A percentile compares a stretch with the other conserved stretches of the same genome.
Evolutionary conservation across 2,329 filamentous ascomycete genomes (phyloP).

Genomic region (Aspergillus felis): DNA sequence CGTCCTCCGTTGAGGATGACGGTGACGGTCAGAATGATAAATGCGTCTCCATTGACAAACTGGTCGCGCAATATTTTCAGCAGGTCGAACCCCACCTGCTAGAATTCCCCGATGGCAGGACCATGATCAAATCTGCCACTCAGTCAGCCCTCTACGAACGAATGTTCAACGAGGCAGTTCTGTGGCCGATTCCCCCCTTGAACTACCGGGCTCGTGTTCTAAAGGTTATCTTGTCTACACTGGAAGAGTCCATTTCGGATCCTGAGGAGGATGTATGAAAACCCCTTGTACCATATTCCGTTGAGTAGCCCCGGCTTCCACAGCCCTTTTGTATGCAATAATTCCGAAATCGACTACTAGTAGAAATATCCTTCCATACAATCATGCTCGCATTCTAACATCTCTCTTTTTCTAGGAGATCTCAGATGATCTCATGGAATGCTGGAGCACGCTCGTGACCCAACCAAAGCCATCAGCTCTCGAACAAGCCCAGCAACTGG

Average conservation of each 20-base stretch:
- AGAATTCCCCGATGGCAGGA: slow-evolving; percentile 57
- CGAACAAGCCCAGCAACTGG: slow-evolving; percentile 64
- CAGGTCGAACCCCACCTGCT: slow-evolving; percentile 60
- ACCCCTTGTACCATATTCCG: slow-evolving; percentile 1
- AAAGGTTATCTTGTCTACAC: slow-evolving; percentile 65
- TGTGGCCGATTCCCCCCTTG: slow-evolving; percentile 59
- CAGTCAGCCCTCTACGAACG: slow-evolving; percentile 64
- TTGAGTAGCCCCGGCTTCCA: background rate
- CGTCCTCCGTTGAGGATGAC: background rate
- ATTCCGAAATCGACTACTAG: background rate
- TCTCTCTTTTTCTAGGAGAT: slow-evolving; percentile 60
- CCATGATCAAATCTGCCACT: slow-evolving; percentile 57
- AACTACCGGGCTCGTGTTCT: slow-evolving; percentile 69
- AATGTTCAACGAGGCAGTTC: slow-evolving; percentile 60
- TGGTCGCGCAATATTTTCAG: slow-evolving; percentile 73
- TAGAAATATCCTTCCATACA: background rate
- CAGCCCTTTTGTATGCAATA: slow-evolving; percentile 9
- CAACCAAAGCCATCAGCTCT: slow-evolving; percentile 61
- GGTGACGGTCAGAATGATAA: background rate
- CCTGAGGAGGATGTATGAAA: slow-evolving; percentile 77
- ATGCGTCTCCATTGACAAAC: slow-evolving; percentile 24
- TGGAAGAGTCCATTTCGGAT: slow-evolving; percentile 72
- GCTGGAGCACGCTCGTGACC: slow-evolving; percentile 62
- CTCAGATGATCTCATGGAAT: slow-evolving; percentile 72
- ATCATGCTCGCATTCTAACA: background rate